Evolutionary conservation across 495 filamentous ascomycete species (phyloP), one percentile per base, ranked within the genome.

Genomic region (Penicillium pancosmium): DNA sequence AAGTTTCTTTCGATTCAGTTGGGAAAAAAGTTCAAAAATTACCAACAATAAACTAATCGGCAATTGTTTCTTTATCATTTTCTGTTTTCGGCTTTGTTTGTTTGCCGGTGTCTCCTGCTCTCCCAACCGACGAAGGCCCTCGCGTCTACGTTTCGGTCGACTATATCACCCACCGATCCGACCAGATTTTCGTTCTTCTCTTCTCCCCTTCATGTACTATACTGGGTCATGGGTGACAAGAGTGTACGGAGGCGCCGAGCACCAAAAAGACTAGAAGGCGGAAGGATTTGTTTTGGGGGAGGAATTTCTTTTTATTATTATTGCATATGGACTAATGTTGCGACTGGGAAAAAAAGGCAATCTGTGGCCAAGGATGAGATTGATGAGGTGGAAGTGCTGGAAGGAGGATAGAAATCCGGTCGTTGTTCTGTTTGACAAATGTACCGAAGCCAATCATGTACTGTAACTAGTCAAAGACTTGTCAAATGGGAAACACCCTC

Each of bases 221-320:
- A 70, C 53, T 41, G 27, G 55, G 61, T 57, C 61, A 54, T 44
- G 68, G 59, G 56, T 54, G 57, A 53, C 31, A 56, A 56, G 60
- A 66, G 52, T 35, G 41, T 15, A 36, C 27, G 49, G 55, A 57
- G 60, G 44, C 55, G 53, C 55, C 41, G 55, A 55, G 58, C 62
- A 64, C 62, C 68, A 63, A 70, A 68, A 70, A 66, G 62, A 65
- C 61, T 70, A 70, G 68, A 70, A 59, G 62, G 62, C 55, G 65
- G 61, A 57, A 54, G 51, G 49, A 40, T 52, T 57, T 59, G 52
- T 59, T 55, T 7, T 27, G 53, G 48, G 56, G 56, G 27, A 44
- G 52, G 34, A 35, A 13, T 9, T 53, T 59, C 59, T 33, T 59
- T 16, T 18, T 44, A 7, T 57, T 51, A 57, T 50, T 38, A 60